Evolutionary conservation across 352 stramenopile species (phyloP), one percentile per base, ranked within the genome.

Genomic region (Phytophthora meadii): DNA sequence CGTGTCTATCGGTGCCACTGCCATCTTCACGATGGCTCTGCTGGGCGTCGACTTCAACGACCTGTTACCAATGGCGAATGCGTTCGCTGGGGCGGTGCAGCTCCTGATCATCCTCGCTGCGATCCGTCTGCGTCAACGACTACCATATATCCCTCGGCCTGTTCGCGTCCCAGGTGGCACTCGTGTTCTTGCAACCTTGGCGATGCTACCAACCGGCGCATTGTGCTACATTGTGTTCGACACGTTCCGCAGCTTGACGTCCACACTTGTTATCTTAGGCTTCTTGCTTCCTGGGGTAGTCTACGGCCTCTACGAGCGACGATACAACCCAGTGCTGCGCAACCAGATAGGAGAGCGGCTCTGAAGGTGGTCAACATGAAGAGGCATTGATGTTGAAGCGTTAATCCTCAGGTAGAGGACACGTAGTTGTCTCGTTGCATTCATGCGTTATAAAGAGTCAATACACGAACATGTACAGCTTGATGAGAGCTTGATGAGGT

Each of bases 71-170:
- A 82, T 97, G 70, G 69, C 95, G 22, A 98, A 98, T 69, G 85
- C 94, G 10, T 90, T 97, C 41, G 97, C 95, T 53, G 78, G 89
- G 7, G 62, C 91, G 14, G 73, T 89, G 7, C 77, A 97, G 57
- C 45, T 98, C 4, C 75, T 98, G 48, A 94, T 98, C 60, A 92
- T 98, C 56, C 54, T 81, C 12, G 87, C 94, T 7, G 96, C 95
- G 64, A 72, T 98, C 46, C 88, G 94, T 37, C 83, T 98, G 0
- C 86, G 94, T 15, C 69, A 87, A 14, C 77, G 68, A 30, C 62
- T 85, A 47, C 79, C 77, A 27, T 87, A 85, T 65, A 82, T 94
- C 55, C 75, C 81, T 48, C 80, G 87, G 17, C 83, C 84, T 9
- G 69, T 74, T 32, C 72, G 70, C 5, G 70, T 82, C 4, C 77